Evolutionary conservation across 192 early-diverging fungal species (phyloP).

Genomic region (Geranomyces variabilis): DNA sequence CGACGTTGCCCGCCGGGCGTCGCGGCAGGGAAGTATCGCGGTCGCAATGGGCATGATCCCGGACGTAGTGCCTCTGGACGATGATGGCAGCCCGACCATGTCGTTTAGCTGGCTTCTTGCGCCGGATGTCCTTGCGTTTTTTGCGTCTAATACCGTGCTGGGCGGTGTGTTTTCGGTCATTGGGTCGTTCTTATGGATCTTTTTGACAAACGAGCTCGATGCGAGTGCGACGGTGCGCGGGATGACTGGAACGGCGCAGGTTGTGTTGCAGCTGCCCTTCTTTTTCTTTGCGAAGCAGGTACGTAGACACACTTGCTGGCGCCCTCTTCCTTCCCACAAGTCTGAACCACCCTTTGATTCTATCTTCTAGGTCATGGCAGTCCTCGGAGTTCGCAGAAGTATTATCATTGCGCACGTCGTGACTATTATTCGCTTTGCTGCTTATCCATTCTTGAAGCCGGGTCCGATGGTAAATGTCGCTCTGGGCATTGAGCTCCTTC

Average conservation of each 20-base stretch:
- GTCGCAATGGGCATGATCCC: slow-evolving; percentile 21
- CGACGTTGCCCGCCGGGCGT: slow-evolving; percentile 28
- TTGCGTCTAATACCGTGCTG: slow-evolving; percentile 25
- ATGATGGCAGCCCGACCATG: slow-evolving; percentile 5
- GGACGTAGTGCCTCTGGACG: not conserved
- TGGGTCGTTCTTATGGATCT: slow-evolving; percentile 33
- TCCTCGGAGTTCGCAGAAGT: slow-evolving; percentile 21
- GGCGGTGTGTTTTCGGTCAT: slow-evolving; percentile 31
- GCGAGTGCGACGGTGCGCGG: slow-evolving; percentile 31
- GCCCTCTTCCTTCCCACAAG: no score
- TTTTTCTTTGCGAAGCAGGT: slow-evolving; percentile 40
- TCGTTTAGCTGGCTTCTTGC: slow-evolving; percentile 33
- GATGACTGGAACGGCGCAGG: slow-evolving; percentile 33
- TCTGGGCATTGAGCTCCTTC: slow-evolving; percentile 25
- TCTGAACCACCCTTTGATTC: no score
- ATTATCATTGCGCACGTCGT: slow-evolving; percentile 29
- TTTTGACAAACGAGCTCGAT: slow-evolving; percentile 28
- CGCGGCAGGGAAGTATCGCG: slow-evolving; percentile 20
- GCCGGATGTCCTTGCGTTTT: slow-evolving; percentile 32
- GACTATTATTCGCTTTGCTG: slow-evolving; percentile 19
- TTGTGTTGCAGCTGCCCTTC: slow-evolving; percentile 36
- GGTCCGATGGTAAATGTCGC: slow-evolving; percentile 19
- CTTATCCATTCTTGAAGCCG: slow-evolving; percentile 28
- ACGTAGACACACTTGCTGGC: no score
- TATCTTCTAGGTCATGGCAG: slow-evolving; percentile 20